These are phyloP conservation scores for Trypanosoma platydactyli DNA, from an alignment of 208 protist genomes.

Conservation along the genomic window DNA sequence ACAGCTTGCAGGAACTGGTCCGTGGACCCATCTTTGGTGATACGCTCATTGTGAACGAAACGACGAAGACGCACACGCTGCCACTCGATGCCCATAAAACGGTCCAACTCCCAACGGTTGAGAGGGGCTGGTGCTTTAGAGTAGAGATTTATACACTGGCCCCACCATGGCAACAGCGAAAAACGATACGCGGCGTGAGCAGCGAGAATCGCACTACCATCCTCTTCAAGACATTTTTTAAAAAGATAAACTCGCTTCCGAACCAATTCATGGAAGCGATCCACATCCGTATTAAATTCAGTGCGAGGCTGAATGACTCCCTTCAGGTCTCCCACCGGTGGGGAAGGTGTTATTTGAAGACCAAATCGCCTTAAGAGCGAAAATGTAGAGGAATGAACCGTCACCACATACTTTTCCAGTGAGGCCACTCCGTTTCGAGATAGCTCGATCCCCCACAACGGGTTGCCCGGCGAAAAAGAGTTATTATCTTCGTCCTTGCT, in stretches of 20 bases:
- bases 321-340: conserved; percentile 3
- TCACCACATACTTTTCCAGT: conserved; percentile 22
- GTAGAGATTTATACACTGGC: conserved; percentile 24
- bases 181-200: conserved; percentile 32
- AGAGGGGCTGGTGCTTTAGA: conserved; percentile 9
- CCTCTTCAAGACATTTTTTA: conserved; percentile 20
- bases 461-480: background rate
- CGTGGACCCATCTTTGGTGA: background rate
- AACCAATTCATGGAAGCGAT: conserved; percentile 15
- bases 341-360: background rate
- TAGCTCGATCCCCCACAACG: conserved; percentile 26
- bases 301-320: background rate
- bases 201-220: conserved; percentile 25
- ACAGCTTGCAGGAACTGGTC: conserved; percentile 14
- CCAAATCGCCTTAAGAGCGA: conserved; percentile 1
- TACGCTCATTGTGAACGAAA: conserved; percentile 22
- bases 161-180: conserved; percentile 36
- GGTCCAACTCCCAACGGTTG: conserved; percentile 36
- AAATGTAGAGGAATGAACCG: conserved; percentile 2
- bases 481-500: background rate
- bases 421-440: conserved; percentile 23
- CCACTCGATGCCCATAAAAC: conserved; percentile 33
- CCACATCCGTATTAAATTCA: background rate
- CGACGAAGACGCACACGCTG: conserved; percentile 32
- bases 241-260: background rate